Evolutionary conservation across 352 stramenopile genomes (phyloP).

Genomic region (Nannochloropsis limnetica): DNA sequence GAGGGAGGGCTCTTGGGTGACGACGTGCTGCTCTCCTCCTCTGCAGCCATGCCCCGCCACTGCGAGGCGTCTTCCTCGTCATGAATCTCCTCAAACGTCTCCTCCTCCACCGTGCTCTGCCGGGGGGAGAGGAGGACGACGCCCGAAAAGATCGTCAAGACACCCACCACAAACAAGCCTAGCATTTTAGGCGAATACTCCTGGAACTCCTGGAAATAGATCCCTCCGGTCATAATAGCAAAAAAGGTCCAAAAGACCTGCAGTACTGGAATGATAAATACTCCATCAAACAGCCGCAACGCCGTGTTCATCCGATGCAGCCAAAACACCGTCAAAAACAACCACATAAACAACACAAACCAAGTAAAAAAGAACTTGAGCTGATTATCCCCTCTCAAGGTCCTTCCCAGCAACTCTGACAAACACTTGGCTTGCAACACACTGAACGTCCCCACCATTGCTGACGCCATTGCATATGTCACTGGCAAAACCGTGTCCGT

Average conservation of each 20-base stretch:
- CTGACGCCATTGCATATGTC: slow-evolving; percentile 47
- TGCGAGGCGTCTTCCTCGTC: not conserved
- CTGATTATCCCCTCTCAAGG: slow-evolving; percentile 46
- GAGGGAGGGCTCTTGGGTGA: not conserved
- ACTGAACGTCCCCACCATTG: slow-evolving; percentile 53
- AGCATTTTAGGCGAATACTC: not conserved
- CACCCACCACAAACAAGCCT: not conserved
- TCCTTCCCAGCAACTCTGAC: slow-evolving; percentile 47
- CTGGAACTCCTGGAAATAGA: slow-evolving; percentile 66
- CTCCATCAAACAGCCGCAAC: slow-evolving; percentile 70
- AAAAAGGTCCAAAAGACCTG: slow-evolving; percentile 78
- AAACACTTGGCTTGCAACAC: slow-evolving; percentile 52
- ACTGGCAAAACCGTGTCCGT: slow-evolving; percentile 49
- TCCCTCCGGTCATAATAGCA: slow-evolving; percentile 70
- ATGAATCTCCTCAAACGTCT: not conserved
- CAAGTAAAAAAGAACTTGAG: slow-evolving; percentile 67
- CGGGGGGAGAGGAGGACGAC: slow-evolving; percentile 30
- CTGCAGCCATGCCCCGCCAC: not conserved
- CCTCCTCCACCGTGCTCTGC: not conserved
- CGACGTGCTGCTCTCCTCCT: not conserved
- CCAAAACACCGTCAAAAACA: slow-evolving; percentile 69
- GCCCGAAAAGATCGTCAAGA: slow-evolving; percentile 37
- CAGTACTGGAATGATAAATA: slow-evolving; percentile 58
- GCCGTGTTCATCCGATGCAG: slow-evolving; percentile 73
- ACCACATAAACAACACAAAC: slow-evolving; percentile 66